Percentiles rank a stretch among this genome's conserved stretches.
These are phyloP conservation scores for Osmozyma mogii DNA, from an alignment of 805 yeast genomes.

Conservation along the genomic window DNA sequence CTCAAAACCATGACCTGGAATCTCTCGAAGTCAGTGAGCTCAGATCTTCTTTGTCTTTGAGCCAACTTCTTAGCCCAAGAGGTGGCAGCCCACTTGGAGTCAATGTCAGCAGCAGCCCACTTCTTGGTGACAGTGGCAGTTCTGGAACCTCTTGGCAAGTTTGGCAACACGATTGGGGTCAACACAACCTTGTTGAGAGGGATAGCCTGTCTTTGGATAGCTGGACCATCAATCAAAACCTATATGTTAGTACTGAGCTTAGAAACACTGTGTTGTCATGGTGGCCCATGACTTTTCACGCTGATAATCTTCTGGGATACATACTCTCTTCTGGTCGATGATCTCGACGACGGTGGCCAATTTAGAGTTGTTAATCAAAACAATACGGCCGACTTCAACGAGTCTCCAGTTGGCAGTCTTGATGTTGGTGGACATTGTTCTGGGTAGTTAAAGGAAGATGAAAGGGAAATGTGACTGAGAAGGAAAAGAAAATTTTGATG, in stretches of 20 bases:
- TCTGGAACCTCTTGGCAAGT: slow-evolving; percentile 92
- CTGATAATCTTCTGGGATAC: slow-evolving; percentile 22
- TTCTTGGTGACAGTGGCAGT: slow-evolving; percentile 80
- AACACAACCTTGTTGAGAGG: slow-evolving; percentile 81
- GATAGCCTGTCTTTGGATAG: slow-evolving; percentile 88
- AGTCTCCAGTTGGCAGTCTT: slow-evolving; percentile 98
- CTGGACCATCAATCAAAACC: slow-evolving; percentile 96
- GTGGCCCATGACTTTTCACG: slow-evolving; percentile 1
- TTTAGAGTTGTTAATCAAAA: slow-evolving; percentile 77
- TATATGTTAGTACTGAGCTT: slow-evolving; percentile 16
- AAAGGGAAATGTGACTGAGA: not conserved
- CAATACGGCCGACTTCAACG: slow-evolving; percentile 99
- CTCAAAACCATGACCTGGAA: slow-evolving; percentile 97
- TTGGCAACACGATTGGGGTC: slow-evolving; percentile 82
- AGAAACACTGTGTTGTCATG: slow-evolving; percentile 3
- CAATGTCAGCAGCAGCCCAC: slow-evolving; percentile 86
- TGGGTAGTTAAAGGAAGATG: not conserved
- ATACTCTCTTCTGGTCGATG: slow-evolving; percentile 98
- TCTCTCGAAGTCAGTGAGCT: slow-evolving; percentile 96
- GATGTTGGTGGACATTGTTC: too few species aligned
- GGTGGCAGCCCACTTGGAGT: slow-evolving; percentile 85
- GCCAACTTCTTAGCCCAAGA: slow-evolving; percentile 98
- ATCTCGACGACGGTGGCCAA: slow-evolving; percentile 97
- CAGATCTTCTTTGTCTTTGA: slow-evolving; percentile 86
- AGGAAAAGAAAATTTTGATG: not conserved